These are phyloP conservation scores for Wickerhamomyces bisporus DNA, from an alignment of 805 yeast species.

Conservation along the genomic window DNA sequence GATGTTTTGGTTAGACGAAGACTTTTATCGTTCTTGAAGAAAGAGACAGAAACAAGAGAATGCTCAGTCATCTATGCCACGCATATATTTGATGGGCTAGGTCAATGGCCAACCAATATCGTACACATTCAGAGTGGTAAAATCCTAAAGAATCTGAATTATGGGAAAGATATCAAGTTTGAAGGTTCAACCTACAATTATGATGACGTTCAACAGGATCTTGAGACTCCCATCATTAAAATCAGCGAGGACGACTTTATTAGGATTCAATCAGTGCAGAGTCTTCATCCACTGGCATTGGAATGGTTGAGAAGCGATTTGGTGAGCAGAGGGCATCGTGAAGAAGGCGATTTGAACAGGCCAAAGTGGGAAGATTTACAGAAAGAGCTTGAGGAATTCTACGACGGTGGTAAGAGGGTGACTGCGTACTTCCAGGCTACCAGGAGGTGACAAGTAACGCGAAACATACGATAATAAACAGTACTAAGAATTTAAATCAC, in stretches of 20 bases:
- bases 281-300: slow-evolving; percentile 70
- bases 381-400: slow-evolving; percentile 32
- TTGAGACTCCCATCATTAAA: slow-evolving; percentile 12
- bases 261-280: slow-evolving; percentile 38
- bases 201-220: slow-evolving; percentile 20
- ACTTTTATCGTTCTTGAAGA: slow-evolving; percentile 59
- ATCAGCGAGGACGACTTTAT: slow-evolving; percentile 21
- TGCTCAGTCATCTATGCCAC: slow-evolving; percentile 90
- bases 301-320: slow-evolving; percentile 57
- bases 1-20: slow-evolving; percentile 87
- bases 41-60: slow-evolving; percentile 65
- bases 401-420: slow-evolving; percentile 40
- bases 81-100: slow-evolving; percentile 93
- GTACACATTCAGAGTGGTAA: slow-evolving; percentile 73
- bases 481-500: too few species aligned
- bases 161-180: slow-evolving; percentile 29
- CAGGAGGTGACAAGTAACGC: slow-evolving; percentile 23
- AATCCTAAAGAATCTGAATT: slow-evolving; percentile 33
- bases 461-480: too few species aligned
- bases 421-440: slow-evolving; percentile 48
- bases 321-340: slow-evolving; percentile 34
- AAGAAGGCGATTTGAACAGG: slow-evolving; percentile 51
- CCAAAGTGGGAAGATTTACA: slow-evolving; percentile 54
- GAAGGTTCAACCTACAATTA: slow-evolving; percentile 2
- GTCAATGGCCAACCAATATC: slow-evolving; percentile 82